phyloP scores from a whole-genome alignment of 1,284 basidiomycete genomes.

The Puccinia coronata region DNA sequence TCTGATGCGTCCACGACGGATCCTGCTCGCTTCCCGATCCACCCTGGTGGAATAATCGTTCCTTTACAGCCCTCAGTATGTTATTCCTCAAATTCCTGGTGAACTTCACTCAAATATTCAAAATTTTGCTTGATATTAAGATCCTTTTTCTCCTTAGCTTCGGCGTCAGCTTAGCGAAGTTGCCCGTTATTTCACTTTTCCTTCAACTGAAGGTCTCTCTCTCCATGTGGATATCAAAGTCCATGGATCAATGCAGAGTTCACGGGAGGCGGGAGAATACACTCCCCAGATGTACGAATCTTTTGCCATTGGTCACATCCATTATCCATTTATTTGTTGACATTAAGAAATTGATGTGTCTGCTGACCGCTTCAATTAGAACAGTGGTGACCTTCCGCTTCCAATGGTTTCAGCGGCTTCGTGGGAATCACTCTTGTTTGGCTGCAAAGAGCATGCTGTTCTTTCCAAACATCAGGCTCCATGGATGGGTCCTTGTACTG shows the following conservation, averaged over 20 bases:
- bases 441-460: neutral
- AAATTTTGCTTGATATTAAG: neutral
- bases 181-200: neutral
- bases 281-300: neutral
- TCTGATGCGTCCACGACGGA: neutral
- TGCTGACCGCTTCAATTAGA: neutral
- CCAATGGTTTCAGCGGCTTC: constrained; percentile 2
- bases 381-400: neutral
- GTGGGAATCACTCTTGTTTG: constrained; percentile 4
- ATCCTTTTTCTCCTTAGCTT: neutral
- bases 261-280: neutral
- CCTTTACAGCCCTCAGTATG: constrained; percentile 10
- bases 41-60: constrained; percentile 15
- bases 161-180: neutral
- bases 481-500: neutral
- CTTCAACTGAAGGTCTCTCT: neutral
- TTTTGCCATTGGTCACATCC: neutral
- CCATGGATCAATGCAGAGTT: neutral
- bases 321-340: too few species aligned
- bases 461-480: neutral
- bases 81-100: neutral
- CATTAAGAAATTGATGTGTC: neutral
- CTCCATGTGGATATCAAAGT: neutral
- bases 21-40: constrained; percentile 8
- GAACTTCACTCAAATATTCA: neutral